Percentiles rank a stretch among this genome's conserved stretches.
Evolutionary conservation across 352 stramenopile genomes (phyloP).

Genomic region (Phytophthora pisi): DNA sequence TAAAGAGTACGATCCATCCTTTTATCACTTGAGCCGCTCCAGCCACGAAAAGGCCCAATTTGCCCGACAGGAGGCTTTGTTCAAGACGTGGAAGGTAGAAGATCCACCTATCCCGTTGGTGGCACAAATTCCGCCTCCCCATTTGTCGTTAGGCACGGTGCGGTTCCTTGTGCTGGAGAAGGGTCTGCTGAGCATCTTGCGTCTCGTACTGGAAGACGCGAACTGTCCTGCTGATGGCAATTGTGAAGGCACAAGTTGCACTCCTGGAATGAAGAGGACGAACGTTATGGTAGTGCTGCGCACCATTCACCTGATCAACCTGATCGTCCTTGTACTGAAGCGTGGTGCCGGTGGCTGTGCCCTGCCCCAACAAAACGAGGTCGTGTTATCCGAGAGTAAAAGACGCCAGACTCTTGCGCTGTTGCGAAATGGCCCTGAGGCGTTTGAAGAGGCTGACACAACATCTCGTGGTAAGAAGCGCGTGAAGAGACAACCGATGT

Average conservation of each 20-base stretch:
- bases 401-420: slow-evolving; percentile 51
- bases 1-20: slow-evolving; percentile 81
- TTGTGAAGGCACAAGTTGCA: slow-evolving; percentile 25
- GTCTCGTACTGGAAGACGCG: slow-evolving; percentile 70
- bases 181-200: slow-evolving; percentile 65
- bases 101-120: slow-evolving; percentile 75
- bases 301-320: slow-evolving; percentile 71
- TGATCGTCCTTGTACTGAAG: slow-evolving; percentile 69
- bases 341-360: slow-evolving; percentile 23
- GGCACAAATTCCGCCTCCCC: slow-evolving; percentile 53
- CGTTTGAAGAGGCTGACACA: slow-evolving; percentile 65
- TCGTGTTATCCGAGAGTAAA: slow-evolving; percentile 50
- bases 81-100: slow-evolving; percentile 80
- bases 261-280: slow-evolving; percentile 46
- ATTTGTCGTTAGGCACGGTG: slow-evolving; percentile 58
- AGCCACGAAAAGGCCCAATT: slow-evolving; percentile 84
- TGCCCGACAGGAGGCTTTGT: slow-evolving; percentile 79
- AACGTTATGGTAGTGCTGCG: slow-evolving; percentile 74
- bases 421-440: slow-evolving; percentile 61
- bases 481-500: slow-evolving; percentile 58
- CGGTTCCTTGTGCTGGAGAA: slow-evolving; percentile 71
- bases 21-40: slow-evolving; percentile 79
- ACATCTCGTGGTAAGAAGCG: slow-evolving; percentile 65
- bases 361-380: slow-evolving; percentile 30
- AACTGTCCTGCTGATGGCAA: slow-evolving; percentile 21